phyloP scores from a whole-genome alignment of 2,329 filamentous ascomycete genomes.

The Bipolaris zeicola region DNA sequence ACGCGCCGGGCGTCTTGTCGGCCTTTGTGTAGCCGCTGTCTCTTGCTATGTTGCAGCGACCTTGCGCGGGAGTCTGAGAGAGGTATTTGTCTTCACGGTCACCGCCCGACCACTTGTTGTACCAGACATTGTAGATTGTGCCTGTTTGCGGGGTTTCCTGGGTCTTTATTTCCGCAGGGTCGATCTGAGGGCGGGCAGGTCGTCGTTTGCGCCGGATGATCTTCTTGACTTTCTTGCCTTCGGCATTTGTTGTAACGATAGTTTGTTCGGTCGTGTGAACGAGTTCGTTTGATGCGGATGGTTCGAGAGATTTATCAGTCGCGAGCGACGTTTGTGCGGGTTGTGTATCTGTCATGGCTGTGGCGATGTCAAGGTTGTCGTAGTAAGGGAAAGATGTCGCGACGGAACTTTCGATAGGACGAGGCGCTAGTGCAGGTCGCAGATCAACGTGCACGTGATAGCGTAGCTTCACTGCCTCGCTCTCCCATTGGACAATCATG shows the following conservation, averaged over 20 bases:
- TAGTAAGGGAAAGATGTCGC: conserved; percentile 10
- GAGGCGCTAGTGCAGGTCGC: conserved; percentile 14
- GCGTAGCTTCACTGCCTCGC: conserved; percentile 49
- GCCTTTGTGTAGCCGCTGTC: conserved; percentile 61
- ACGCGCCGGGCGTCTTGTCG: conserved; percentile 66
- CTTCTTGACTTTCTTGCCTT: conserved; percentile 78
- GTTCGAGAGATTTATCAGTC: conserved; percentile 30
- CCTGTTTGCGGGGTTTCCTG: conserved; percentile 91
- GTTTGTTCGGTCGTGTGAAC: conserved; percentile 36
- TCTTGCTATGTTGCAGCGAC: conserved; percentile 82
- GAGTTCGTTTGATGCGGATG: conserved; percentile 32
- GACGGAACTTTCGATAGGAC: conserved; percentile 25
- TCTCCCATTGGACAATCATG: neutral
- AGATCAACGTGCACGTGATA: conserved; percentile 44
- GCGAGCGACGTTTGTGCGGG: conserved; percentile 28
- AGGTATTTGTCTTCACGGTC: conserved; percentile 92
- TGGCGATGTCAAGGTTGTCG: conserved; percentile 7
- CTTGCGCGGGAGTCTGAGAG: conserved; percentile 79
- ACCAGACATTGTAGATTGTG: conserved; percentile 98
- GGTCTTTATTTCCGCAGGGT: conserved; percentile 78
- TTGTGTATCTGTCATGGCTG: conserved; percentile 31
- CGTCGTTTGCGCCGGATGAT: conserved; percentile 89
- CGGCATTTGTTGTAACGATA: conserved; percentile 46
- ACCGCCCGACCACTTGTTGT: conserved; percentile 97
- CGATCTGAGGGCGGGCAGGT: conserved; percentile 88